A percentile compares a stretch with the other conserved stretches of the same genome.
phyloP scores from a whole-genome alignment of 2,329 filamentous ascomycete species.

The Nemania bipapillata region DNA sequence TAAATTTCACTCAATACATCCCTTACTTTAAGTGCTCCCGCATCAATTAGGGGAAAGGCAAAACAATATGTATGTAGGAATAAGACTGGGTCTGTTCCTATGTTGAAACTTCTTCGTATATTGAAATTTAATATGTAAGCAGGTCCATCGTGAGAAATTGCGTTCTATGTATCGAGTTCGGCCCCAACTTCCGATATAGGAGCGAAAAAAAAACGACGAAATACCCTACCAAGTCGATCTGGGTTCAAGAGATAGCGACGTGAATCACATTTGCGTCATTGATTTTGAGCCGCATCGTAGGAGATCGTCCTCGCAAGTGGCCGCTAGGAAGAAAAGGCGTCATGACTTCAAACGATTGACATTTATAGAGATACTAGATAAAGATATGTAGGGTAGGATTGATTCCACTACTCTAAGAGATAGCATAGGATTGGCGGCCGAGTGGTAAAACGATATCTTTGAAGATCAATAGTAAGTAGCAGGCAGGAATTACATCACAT shows the following conservation, averaged over 20 bases:
- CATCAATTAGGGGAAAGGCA: too few relatives aligned
- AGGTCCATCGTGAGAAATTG: too few relatives aligned
- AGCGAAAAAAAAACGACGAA: not conserved
- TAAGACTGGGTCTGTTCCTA: too few relatives aligned
- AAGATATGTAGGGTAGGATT: not conserved
- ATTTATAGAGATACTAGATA: not conserved
- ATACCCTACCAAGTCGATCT: not conserved
- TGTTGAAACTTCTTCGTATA: too few relatives aligned
- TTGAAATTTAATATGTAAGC: too few relatives aligned
- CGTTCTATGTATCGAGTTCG: not conserved
- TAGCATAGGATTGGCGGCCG: not conserved
- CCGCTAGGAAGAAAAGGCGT: not conserved
- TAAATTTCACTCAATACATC: too few relatives aligned
- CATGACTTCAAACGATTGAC: not conserved
- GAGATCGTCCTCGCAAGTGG: not conserved
- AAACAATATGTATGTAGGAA: too few relatives aligned
- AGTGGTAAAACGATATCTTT: not conserved
- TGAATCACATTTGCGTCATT: conserved; percentile 20
- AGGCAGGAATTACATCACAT: conserved; percentile 21
- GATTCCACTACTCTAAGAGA: not conserved
- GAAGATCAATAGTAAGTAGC: not conserved
- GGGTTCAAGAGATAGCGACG: conserved; percentile 12
- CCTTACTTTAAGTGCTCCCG: too few relatives aligned
- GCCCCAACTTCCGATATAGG: not conserved
- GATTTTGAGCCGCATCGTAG: conserved; percentile 15